Conservation (phyloP, 2,329 filamentous ascomycete genomes). For the Chrysosporium keratinophilum region DNA sequence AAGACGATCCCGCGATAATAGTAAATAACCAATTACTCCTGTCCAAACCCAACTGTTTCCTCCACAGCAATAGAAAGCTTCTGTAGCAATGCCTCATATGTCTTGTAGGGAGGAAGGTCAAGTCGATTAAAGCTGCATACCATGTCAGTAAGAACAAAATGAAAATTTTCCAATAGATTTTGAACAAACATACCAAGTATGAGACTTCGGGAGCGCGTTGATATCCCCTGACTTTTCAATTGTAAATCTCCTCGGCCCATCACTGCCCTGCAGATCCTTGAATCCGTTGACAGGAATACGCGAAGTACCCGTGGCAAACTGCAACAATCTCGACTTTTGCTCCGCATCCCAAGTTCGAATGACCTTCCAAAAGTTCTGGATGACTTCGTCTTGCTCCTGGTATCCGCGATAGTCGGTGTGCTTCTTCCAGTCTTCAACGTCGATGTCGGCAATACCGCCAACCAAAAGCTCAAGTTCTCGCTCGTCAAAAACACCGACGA, state of each 20-base stretch:
- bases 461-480: slow-evolving; percentile 92
- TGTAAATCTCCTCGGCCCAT: slow-evolving; percentile 88
- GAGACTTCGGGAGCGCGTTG: slow-evolving; percentile 84
- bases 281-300: slow-evolving; percentile 98
- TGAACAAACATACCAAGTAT: slow-evolving; percentile 69
- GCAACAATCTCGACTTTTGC: slow-evolving; percentile 89
- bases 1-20: background rate
- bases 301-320: slow-evolving; percentile 95
- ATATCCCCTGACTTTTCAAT: slow-evolving; percentile 96
- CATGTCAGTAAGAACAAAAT: background rate
- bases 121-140: slow-evolving; percentile 79
- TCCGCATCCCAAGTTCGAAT: slow-evolving; percentile 96
- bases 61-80: slow-evolving; percentile 96
- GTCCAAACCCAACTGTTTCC: slow-evolving; percentile 96
- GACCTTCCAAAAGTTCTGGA: slow-evolving; percentile 95
- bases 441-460: slow-evolving; percentile 98
- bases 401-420: slow-evolving; percentile 98
- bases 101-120: slow-evolving; percentile 89
- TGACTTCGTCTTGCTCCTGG: slow-evolving; percentile 93
- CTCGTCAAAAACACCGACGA: slow-evolving; percentile 98
- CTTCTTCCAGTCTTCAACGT: slow-evolving; percentile 99
- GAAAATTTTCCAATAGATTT: slow-evolving; percentile 18
- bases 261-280: slow-evolving; percentile 95
- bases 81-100: slow-evolving; percentile 67
- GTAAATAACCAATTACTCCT: slow-evolving; percentile 56